Evolutionary conservation across 1,139 yeast genomes (phyloP).

Genomic region (Meyerozyma athensensis): DNA sequence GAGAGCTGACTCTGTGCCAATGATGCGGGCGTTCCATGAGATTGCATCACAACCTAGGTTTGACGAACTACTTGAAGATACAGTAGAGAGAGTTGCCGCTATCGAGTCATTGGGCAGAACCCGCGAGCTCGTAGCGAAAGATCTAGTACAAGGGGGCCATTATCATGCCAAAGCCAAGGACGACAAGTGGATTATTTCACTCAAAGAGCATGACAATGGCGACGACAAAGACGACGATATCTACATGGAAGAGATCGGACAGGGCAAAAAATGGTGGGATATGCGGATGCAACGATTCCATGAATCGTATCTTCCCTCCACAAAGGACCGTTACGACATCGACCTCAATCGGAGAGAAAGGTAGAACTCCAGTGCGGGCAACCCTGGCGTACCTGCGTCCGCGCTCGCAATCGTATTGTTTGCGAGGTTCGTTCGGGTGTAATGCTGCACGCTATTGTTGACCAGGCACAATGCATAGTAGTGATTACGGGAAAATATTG

Average conservation of each 20-base stretch:
- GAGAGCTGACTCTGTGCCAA: constrained; percentile 76
- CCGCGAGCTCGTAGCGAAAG: constrained; percentile 72
- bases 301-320: constrained; percentile 17
- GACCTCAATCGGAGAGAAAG: constrained; percentile 1
- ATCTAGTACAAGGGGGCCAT: constrained; percentile 51
- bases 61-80: constrained; percentile 62
- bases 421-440: not conserved
- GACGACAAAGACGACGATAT: constrained; percentile 31
- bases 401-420: constrained; percentile 2
- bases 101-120: constrained; percentile 81
- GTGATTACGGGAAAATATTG: too few species aligned
- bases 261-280: constrained; percentile 43
- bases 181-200: constrained; percentile 11
- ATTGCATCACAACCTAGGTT: constrained; percentile 70
- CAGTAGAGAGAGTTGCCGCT: constrained; percentile 67
- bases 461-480: constrained; percentile 3
- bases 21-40: constrained; percentile 87
- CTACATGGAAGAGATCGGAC: constrained; percentile 37
- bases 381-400: too few species aligned
- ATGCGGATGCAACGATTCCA: constrained; percentile 36
- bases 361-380: too few species aligned
- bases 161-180: constrained; percentile 25
- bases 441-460: not conserved
- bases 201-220: constrained; percentile 21
- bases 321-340: not conserved